Evolutionary conservation across 2,329 filamentous ascomycete species (phyloP).

Genomic region (Arachnomyces sp.): DNA sequence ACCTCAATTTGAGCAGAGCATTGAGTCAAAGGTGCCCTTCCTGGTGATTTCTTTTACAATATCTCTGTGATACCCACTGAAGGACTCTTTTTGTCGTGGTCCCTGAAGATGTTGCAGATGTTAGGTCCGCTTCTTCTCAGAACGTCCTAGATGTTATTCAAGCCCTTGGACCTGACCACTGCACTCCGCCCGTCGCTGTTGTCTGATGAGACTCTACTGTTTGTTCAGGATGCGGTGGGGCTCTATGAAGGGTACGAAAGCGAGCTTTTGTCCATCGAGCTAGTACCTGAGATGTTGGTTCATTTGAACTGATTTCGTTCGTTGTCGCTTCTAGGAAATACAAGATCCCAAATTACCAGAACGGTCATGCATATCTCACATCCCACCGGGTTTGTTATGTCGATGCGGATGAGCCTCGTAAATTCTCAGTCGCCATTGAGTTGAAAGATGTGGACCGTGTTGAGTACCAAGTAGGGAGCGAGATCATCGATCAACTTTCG

Average conservation of each 20-base stretch:
- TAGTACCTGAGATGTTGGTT: slow-evolving; percentile 12
- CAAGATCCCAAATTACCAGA: slow-evolving; percentile 89
- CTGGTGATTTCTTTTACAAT: no score
- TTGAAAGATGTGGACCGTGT: slow-evolving; percentile 84
- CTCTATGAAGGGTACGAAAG: slow-evolving; percentile 86
- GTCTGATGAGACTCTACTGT: slow-evolving; percentile 87
- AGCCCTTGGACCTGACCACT: slow-evolving; percentile 90
- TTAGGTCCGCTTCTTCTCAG: slow-evolving; percentile 15
- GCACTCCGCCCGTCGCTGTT: slow-evolving; percentile 87
- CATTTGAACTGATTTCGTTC: slow-evolving; percentile 14
- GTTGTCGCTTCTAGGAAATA: slow-evolving; percentile 67
- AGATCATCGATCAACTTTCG: slow-evolving; percentile 1
- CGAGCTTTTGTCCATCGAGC: background rate
- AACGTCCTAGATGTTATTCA: slow-evolving; percentile 84
- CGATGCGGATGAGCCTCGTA: slow-evolving; percentile 76
- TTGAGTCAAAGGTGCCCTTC: no score
- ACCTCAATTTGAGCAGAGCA: no score
- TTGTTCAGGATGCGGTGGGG: slow-evolving; percentile 95
- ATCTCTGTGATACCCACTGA: slow-evolving; percentile 2
- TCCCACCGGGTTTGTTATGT: slow-evolving; percentile 95
- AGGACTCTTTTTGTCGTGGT: slow-evolving; percentile 6
- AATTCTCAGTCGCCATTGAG: slow-evolving; percentile 75
- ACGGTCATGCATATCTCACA: slow-evolving; percentile 92
- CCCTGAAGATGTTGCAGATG: slow-evolving; percentile 8
- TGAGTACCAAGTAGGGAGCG: slow-evolving; percentile 70